A percentile compares a stretch with the other conserved stretches of the same genome.
phyloP scores from a whole-genome alignment of 1,139 yeast genomes.

The Blastobotrys arbuscula region DNA sequence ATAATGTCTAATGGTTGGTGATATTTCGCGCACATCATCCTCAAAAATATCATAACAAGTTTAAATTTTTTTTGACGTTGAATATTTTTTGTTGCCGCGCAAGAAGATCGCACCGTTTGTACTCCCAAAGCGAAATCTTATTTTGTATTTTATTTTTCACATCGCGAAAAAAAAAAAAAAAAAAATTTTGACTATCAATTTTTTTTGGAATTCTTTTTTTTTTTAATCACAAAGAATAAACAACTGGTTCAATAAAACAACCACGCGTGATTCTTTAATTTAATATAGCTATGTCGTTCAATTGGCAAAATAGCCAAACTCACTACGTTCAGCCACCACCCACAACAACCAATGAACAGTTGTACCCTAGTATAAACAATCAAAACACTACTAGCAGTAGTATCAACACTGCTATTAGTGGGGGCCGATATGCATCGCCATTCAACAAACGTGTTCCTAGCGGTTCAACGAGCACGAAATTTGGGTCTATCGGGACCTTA shows the following conservation, averaged over 20 bases:
- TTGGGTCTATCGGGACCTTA: constrained; percentile 19
- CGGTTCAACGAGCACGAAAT: constrained; percentile 1
- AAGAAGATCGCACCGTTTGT: too few species aligned
- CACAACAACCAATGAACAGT: neutral
- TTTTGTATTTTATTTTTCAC: too few species aligned
- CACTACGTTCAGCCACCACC: constrained; percentile 14
- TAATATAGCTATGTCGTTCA: neutral
- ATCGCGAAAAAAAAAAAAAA: too few species aligned
- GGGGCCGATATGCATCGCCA: neutral
- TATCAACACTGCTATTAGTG: neutral
- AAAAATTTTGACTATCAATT: neutral
- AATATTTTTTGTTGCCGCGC: too few species aligned
- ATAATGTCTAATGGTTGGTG: too few species aligned
- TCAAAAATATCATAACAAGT: too few species aligned
- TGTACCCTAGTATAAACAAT: neutral
- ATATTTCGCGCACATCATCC: too few species aligned
- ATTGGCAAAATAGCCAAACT: neutral
- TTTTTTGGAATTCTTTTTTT: too few species aligned
- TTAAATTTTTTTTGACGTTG: too few species aligned
- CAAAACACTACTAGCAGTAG: neutral
- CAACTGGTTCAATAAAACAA: too few species aligned
- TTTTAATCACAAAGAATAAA: too few species aligned
- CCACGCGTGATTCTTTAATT: neutral
- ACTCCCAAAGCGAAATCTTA: too few species aligned
- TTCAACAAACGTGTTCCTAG: neutral